Conservation (phyloP, 1,284 basidiomycete genomes). For the Papiliotrema terrestris region DNA sequence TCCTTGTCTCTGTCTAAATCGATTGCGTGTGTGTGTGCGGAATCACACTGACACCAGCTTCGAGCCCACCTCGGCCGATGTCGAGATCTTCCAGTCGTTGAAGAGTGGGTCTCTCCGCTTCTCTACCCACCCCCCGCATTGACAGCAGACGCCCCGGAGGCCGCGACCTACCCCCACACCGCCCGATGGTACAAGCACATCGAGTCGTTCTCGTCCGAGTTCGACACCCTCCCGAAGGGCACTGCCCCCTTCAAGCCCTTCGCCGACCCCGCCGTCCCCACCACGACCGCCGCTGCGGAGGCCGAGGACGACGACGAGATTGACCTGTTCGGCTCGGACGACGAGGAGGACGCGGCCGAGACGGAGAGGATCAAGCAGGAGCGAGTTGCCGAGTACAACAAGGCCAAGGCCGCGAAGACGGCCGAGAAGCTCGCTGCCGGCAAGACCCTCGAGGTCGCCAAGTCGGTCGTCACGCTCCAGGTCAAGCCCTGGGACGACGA, state of each 20-base stretch:
- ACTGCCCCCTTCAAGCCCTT: conserved; percentile 68
- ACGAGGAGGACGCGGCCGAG: conserved; percentile 77
- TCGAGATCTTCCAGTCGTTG: conserved; percentile 78
- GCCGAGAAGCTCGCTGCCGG: conserved; percentile 51
- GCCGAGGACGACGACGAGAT: conserved; percentile 82
- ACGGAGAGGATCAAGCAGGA: conserved; percentile 92
- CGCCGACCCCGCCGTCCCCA: conserved; percentile 50
- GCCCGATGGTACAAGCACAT: conserved; percentile 95
- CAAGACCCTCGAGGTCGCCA: conserved; percentile 69
- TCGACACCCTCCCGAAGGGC: conserved; percentile 73
- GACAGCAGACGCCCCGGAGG: conserved; percentile 62
- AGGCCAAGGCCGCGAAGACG: conserved; percentile 88
- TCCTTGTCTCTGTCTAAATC: conserved; percentile 11
- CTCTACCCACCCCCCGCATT: background rate
- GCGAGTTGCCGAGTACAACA: conserved; percentile 90
- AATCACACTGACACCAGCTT: conserved; percentile 58
- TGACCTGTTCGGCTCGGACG: conserved; percentile 86
- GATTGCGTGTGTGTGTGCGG: too few relatives aligned
- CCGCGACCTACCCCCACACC: conserved; percentile 69
- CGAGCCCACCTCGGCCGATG: conserved; percentile 94
- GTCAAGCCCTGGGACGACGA: conserved; percentile 99
- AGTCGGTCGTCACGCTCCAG: conserved; percentile 79
- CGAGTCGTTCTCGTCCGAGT: conserved; percentile 76
- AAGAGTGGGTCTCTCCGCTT: conserved; percentile 23
- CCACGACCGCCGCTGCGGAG: conserved; percentile 53